These are phyloP conservation scores for Lachnellula subtilissima DNA, from an alignment of 2,329 filamentous ascomycete genomes.

Conservation along the genomic window DNA sequence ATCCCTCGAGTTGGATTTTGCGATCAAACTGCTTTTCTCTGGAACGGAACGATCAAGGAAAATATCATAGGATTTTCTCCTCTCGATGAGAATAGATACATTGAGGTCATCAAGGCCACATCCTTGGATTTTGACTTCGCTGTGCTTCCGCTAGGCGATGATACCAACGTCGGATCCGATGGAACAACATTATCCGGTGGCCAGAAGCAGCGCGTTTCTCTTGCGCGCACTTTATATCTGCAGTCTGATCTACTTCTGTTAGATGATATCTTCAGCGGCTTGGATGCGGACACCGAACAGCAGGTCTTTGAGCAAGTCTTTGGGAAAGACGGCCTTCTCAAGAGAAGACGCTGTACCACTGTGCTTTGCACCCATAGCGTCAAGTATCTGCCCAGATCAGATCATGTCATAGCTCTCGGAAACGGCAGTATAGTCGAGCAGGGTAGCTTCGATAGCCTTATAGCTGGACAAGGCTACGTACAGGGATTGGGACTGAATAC, in stretches of 20 bases:
- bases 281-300: constrained; percentile 15
- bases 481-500: constrained; percentile 31
- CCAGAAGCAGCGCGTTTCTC: constrained; percentile 23
- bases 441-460: constrained; percentile 30
- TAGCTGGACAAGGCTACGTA: constrained; percentile 15
- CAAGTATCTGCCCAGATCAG: constrained; percentile 31
- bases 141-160: constrained; percentile 16
- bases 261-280: constrained; percentile 22
- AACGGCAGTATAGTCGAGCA: constrained; percentile 34
- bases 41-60: constrained; percentile 35
- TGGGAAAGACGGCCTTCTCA: constrained; percentile 5
- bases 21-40: constrained; percentile 40
- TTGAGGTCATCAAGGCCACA: constrained; percentile 20
- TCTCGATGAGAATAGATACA: constrained; percentile 26
- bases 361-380: constrained; percentile 32
- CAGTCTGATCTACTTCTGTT: constrained; percentile 7
- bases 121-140: constrained; percentile 21
- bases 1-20: constrained; percentile 35
- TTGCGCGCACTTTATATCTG: constrained; percentile 13
- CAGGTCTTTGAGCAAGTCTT: constrained; percentile 13
- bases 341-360: constrained; percentile 28
- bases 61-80: constrained; percentile 34
- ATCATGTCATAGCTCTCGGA: constrained; percentile 35
- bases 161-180: constrained; percentile 20
- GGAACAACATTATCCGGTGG: constrained; percentile 13